A percentile compares a stretch with the other conserved stretches of the same genome.
These are phyloP conservation scores for Arachnopeziza araneosa DNA, from an alignment of 2,329 filamentous ascomycete genomes.

Conservation along the genomic window DNA sequence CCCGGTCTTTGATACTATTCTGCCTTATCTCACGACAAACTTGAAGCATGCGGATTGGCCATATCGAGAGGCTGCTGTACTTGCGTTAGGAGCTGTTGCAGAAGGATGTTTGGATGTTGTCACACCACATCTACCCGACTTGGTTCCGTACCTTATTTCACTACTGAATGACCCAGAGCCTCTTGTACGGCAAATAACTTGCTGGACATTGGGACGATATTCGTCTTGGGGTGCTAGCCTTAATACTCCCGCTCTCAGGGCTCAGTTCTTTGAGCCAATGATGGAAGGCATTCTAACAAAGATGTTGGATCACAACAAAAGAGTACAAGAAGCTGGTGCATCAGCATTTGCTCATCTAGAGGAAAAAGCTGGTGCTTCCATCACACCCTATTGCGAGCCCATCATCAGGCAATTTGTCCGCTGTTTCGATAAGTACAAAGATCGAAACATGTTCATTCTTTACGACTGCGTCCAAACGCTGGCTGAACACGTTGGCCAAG, in stretches of 20 bases:
- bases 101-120: conserved; percentile 91
- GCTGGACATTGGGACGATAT: conserved; percentile 93
- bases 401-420: conserved; percentile 89
- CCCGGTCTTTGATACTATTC: conserved; percentile 82
- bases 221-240: conserved; percentile 86
- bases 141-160: conserved; percentile 85
- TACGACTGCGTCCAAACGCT: conserved; percentile 98
- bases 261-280: conserved; percentile 84
- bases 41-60: conserved; percentile 86
- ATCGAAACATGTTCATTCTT: conserved; percentile 97
- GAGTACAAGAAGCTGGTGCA: conserved; percentile 92
- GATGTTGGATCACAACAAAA: conserved; percentile 97
- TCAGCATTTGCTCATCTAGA: conserved; percentile 95
- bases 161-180: conserved; percentile 81
- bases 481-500: conserved; percentile 81
- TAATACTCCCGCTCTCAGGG: conserved; percentile 58
- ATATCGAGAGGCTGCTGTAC: conserved; percentile 85
- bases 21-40: conserved; percentile 89
- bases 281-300: conserved; percentile 93
- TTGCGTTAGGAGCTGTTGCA: conserved; percentile 89
- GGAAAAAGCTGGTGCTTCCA: conserved; percentile 76
- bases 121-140: conserved; percentile 80
- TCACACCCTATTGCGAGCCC: conserved; percentile 81
- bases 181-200: conserved; percentile 92
- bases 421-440: conserved; percentile 95